Evolutionary conservation across 495 filamentous ascomycete genomes (phyloP).

Genomic region (Hyaloscypha hepaticicola): DNA sequence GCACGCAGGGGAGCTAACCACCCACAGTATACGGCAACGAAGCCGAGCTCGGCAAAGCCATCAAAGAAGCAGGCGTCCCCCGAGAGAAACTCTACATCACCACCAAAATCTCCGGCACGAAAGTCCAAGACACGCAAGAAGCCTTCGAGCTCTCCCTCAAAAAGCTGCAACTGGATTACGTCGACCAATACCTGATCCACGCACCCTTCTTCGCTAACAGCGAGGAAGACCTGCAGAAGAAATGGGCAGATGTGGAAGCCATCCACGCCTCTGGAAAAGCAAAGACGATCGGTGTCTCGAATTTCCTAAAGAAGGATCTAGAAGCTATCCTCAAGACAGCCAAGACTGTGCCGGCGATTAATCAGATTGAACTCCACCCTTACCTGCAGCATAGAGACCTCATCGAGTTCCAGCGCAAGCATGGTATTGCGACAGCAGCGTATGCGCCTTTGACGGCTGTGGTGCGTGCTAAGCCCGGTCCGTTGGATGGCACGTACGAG

Average conservation of each 20-base stretch:
- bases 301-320: constrained; percentile 68
- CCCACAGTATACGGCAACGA: constrained; percentile 74
- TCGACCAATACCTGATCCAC: constrained; percentile 87
- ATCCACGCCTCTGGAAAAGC: constrained; percentile 69
- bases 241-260: constrained; percentile 77
- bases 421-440: constrained; percentile 67
- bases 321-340: constrained; percentile 66
- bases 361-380: constrained; percentile 88
- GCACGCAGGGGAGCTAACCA: constrained; percentile 3
- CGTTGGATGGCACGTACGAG: constrained; percentile 60
- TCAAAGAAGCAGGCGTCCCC: constrained; percentile 63
- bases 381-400: constrained; percentile 79
- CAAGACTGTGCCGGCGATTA: constrained; percentile 63
- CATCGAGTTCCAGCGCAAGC: constrained; percentile 60
- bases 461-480: constrained; percentile 65
- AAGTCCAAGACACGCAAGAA: constrained; percentile 53
- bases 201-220: constrained; percentile 65
- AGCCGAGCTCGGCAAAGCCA: constrained; percentile 68
- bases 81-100: constrained; percentile 73
- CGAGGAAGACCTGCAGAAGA: constrained; percentile 60
- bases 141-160: constrained; percentile 71
- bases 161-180: constrained; percentile 74
- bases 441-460: constrained; percentile 69
- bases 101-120: constrained; percentile 65
- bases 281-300: constrained; percentile 81